Evolutionary conservation across 768 basidiomycete species (phyloP), one percentile per base, ranked within the genome.

Genomic region (Kwoniella sp.): DNA sequence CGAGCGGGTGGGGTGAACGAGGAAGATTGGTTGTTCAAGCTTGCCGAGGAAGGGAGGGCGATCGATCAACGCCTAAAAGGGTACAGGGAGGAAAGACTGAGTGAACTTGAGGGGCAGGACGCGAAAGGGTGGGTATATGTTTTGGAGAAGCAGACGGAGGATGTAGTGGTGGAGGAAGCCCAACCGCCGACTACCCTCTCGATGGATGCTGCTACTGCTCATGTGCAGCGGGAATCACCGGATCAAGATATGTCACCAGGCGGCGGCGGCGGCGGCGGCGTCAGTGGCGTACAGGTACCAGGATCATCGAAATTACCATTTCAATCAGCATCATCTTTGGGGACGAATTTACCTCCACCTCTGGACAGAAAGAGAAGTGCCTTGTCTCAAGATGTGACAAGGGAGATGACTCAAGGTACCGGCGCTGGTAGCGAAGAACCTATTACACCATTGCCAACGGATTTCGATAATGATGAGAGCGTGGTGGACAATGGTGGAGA

Each of bases 1-100:
- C 84, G 86, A 48, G 83, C 89, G n/a, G 88, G 90, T 63, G 90
- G 91, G 0, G 85, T 95, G 10, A 87, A 85, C 36, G 88, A 87
- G 74, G 90, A 93, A 70, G 95, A 95, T 74, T 98, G 93, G 93
- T 94, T 97, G 90, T 83, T 80, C 73, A 85, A 88, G 80, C 87
- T 88, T 65, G 89, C 92, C 0, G 83, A 82, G 69, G 84, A 88
- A 33, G 86, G 87, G 1, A 70, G 81, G 4, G 87, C 90, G 49
- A 83, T 87, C 47, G 88, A 87, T 53, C 81, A 84, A 17, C 67
- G 72, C 55, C 59, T 82, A 36, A 48, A 58, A 27, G 86, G 48
- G 33, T 72, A 61, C 33, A 68, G 76, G 44, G 67, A 71, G 33
- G 69, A 71, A 22, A 55, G 74, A 49, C 44, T 77, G 59, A 62